Percentiles rank a stretch among this genome's conserved stretches.
These are phyloP conservation scores for Penicillium sp. DNA, from an alignment of 2,329 filamentous ascomycete species.

Conservation along the genomic window DNA sequence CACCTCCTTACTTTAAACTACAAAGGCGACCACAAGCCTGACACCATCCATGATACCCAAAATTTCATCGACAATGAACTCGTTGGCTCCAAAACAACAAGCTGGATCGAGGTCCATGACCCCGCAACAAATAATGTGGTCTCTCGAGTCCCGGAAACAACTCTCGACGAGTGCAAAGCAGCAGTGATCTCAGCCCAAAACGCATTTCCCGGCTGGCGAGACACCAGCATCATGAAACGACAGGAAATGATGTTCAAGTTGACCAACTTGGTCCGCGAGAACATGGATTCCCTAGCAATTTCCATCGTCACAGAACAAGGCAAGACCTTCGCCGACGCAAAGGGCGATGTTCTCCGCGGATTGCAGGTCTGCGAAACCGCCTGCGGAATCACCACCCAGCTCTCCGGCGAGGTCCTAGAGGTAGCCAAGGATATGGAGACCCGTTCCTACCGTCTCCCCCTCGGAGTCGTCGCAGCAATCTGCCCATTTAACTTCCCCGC, in stretches of 20 bases:
- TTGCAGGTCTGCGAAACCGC: constrained; percentile 62
- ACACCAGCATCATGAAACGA: constrained; percentile 53
- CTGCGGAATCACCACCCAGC: constrained; percentile 61
- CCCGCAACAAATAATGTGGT: constrained; percentile 26
- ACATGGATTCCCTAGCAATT: constrained; percentile 60
- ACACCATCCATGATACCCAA: background rate
- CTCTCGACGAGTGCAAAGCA: constrained; percentile 55
- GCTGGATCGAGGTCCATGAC: constrained; percentile 1
- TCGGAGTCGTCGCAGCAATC: constrained; percentile 60
- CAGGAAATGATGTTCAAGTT: constrained; percentile 65
- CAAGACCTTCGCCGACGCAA: constrained; percentile 62
- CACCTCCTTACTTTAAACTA: background rate
- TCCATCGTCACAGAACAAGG: constrained; percentile 63
- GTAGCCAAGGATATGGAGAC: constrained; percentile 65
- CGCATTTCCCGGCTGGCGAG: constrained; percentile 57
- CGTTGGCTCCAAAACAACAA: background rate
- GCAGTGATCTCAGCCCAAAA: constrained; percentile 58
- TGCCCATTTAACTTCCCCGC: constrained; percentile 62
- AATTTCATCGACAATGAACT: constrained; percentile 2
- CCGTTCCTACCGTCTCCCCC: constrained; percentile 58
- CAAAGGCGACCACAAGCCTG: background rate
- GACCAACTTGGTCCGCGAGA: constrained; percentile 56
- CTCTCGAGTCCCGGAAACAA: constrained; percentile 59
- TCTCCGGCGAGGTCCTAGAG: constrained; percentile 61
- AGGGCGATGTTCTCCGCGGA: constrained; percentile 61